Base-by-base conservation (phyloP, 805 yeast genomes). In the Lipomyces orientalis region DNA sequence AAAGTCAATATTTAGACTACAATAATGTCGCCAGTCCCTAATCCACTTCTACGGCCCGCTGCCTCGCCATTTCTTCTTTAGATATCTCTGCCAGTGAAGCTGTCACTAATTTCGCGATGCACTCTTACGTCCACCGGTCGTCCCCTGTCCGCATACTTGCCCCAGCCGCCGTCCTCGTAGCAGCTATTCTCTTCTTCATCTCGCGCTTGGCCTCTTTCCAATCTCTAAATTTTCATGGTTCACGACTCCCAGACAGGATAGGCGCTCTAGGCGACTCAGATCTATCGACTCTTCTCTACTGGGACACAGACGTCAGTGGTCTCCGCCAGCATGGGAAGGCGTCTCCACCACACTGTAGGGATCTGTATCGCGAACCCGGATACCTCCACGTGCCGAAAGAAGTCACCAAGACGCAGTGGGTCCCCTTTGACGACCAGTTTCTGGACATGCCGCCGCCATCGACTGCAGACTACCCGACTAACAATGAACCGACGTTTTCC, bases 331-430 rank as follows among this genome's bases (percentile, higher is more conserved):
- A 7, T 43, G 9, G 19, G 4, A 43, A 43, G 14, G 16, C 49
- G 49, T 3, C 10, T 49, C 65, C 64, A 6, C 31, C 56, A 29
- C 62, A 65, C 9, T 66, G 69, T 57, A 57, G 61, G 10, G 70
- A 67, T 55, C 70, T 68, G 12, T 67, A 58, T 52, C 66, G 65
- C 33, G 34, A 25, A n/a, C 70, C 70, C 1, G 70, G 70, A 4
- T 67, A 61, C 52, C 60, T 67, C 46, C 52, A 54, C 29, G n/a
- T 64, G 5, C 64, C 56, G 14, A 37, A 39, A 16, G 43, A 60
- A 9, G 51, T 35, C 16, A n/a, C 12, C 29, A 19, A 22, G 25
- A 51, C 71, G 4, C 64, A 52, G 37, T 68, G 71, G 71, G 33
- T 68, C 33, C 69, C 69, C 14, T 29, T 54, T 22, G 56, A 31